Evolutionary conservation across 2,329 filamentous ascomycete species (phyloP).

Genomic region (Paecilomyces dactylethromorphus): DNA sequence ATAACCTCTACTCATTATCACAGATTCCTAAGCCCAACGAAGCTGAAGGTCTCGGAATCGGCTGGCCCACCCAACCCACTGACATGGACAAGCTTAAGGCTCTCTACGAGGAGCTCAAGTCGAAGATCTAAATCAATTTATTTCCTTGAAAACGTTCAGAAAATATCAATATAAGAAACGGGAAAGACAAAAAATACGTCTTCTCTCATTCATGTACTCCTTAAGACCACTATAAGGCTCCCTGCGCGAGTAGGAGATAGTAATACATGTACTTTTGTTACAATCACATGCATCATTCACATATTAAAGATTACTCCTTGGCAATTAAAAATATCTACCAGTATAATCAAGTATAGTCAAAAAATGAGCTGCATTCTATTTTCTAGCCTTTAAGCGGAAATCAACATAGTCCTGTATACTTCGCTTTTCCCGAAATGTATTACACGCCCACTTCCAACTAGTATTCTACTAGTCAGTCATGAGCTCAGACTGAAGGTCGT

Average conservation of each 20-base stretch:
- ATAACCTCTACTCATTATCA: background rate
- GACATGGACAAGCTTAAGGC: conserved; percentile 81
- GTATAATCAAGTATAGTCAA: no score
- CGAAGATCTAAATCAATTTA: conserved; percentile 62
- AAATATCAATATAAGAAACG: background rate
- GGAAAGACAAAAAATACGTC: background rate
- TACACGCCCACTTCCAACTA: background rate
- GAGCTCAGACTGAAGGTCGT: no score
- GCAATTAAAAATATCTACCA: no score
- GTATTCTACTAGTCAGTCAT: no score
- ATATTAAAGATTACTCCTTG: no score
- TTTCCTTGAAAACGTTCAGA: background rate
- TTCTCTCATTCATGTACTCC: background rate
- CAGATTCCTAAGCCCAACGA: conserved; percentile 92
- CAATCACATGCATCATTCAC: no score
- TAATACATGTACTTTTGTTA: no score
- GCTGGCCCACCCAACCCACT: conserved; percentile 68
- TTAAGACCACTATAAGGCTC: background rate
- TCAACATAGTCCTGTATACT: no score
- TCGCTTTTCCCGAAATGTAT: background rate
- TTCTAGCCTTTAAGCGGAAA: no score
- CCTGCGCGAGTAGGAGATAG: no score
- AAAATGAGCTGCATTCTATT: no score
- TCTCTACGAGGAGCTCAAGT: conserved; percentile 75
- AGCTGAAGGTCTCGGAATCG: conserved; percentile 68